Evolutionary conservation across 495 filamentous ascomycete genomes (phyloP).

Genomic region (Penicillium salamii): DNA sequence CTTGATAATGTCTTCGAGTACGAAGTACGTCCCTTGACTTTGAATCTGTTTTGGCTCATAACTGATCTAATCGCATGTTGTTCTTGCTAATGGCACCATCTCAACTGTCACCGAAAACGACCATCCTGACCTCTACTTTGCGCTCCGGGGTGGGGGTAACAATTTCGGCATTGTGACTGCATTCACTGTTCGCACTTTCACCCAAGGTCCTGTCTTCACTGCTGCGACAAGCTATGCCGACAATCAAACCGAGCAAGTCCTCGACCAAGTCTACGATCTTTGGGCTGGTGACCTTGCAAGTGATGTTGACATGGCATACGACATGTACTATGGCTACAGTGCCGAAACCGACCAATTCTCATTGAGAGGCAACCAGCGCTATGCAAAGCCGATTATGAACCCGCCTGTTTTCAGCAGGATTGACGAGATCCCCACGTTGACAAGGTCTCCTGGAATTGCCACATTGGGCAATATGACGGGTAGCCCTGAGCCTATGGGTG

Average conservation of each 20-base stretch:
- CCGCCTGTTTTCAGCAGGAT: slow-evolving; percentile 7
- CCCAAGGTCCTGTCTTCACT: slow-evolving; percentile 10
- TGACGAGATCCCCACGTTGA: slow-evolving; percentile 10
- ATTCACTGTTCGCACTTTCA: slow-evolving; percentile 16
- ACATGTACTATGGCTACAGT: slow-evolving; percentile 9
- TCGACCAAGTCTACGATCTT: slow-evolving; percentile 15
- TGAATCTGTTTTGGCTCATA: slow-evolving; percentile 15
- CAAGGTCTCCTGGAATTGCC: not conserved
- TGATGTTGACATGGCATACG: slow-evolving; percentile 14
- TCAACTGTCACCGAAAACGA: slow-evolving; percentile 26
- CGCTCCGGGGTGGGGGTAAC: slow-evolving; percentile 47
- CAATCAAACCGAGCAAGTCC: slow-evolving; percentile 8
- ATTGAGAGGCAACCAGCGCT: slow-evolving; percentile 10
- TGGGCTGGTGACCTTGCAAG: slow-evolving; percentile 2
- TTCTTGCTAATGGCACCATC: slow-evolving; percentile 43
- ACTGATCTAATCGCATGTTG: slow-evolving; percentile 36
- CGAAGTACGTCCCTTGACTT: slow-evolving; percentile 29
- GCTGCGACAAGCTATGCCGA: slow-evolving; percentile 1
- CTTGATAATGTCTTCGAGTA: slow-evolving; percentile 33
- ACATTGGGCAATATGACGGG: slow-evolving; percentile 2
- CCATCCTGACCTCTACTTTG: slow-evolving; percentile 40
- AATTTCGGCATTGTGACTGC: slow-evolving; percentile 44
- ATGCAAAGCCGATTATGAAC: slow-evolving; percentile 8
- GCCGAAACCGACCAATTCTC: slow-evolving; percentile 1
- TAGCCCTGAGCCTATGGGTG: slow-evolving; percentile 4